Evolutionary conservation across 202 grass and related monocot species (phyloP).

Genomic region (Elaeis oleifera): DNA sequence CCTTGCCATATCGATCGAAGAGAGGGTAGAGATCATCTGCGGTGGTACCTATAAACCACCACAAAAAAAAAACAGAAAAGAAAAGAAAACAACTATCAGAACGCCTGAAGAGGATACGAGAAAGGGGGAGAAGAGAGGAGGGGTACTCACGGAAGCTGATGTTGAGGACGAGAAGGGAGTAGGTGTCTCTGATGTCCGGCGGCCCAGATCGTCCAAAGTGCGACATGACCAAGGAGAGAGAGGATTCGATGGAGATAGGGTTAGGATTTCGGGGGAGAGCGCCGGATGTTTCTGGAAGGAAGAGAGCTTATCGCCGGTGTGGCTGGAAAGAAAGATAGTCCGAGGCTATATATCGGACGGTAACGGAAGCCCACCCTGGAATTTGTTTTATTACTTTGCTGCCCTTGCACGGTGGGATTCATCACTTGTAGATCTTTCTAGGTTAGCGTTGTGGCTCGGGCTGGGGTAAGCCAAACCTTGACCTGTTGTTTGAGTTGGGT

Average conservation of each 20-base stretch:
- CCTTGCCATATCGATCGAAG: conserved; percentile 88
- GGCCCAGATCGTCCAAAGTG: conserved; percentile 94
- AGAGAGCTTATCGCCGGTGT: too few species aligned
- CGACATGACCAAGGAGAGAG: conserved; percentile 39
- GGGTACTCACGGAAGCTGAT: conserved; percentile 77
- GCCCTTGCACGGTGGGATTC: too few species aligned
- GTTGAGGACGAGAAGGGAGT: conserved; percentile 96
- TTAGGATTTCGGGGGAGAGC: conserved; percentile 22
- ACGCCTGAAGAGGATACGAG: background rate
- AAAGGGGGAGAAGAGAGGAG: background rate
- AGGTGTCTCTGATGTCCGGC: conserved; percentile 77
- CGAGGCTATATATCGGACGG: too few species aligned
- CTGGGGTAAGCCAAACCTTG: too few species aligned
- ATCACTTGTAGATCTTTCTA: too few species aligned
- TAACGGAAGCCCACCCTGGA: too few species aligned
- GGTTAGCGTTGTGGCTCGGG: too few species aligned
- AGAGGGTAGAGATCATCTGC: conserved; percentile 91
- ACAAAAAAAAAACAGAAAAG: background rate
- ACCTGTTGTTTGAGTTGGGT: too few species aligned
- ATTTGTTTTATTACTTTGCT: too few species aligned
- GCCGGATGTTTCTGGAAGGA: too few species aligned
- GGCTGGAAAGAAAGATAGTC: too few species aligned
- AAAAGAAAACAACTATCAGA: background rate
- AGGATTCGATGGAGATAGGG: background rate
- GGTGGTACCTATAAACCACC: conserved; percentile 51